These are phyloP conservation scores for Russula abietina DNA, from an alignment of 768 basidiomycete genomes.

Conservation along the genomic window DNA sequence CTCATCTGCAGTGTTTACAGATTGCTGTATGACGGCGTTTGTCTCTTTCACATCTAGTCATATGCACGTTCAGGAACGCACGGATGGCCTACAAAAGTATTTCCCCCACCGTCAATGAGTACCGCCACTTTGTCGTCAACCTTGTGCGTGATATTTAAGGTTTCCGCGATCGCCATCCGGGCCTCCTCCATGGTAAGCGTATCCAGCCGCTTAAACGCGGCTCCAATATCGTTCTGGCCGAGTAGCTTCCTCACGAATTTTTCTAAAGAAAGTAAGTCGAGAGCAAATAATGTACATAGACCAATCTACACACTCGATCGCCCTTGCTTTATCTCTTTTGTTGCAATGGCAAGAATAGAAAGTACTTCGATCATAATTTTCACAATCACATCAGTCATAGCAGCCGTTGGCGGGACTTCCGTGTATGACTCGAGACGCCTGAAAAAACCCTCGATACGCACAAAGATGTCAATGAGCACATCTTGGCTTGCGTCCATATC, in stretches of 20 bases:
- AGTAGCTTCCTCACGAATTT: not conserved
- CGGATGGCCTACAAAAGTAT: not conserved
- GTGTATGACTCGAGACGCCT: not conserved
- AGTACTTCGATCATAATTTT: constrained; percentile 3
- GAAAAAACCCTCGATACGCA: not conserved
- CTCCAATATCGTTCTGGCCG: constrained; percentile 3
- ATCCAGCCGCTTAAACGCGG: not conserved
- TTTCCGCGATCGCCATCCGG: not conserved
- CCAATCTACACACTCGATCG: not conserved
- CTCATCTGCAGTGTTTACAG: too few species aligned
- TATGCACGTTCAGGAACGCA: not conserved
- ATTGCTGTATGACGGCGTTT: too few species aligned
- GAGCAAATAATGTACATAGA: not conserved
- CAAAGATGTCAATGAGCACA: not conserved
- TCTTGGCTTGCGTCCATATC: not conserved
- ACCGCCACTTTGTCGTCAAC: not conserved
- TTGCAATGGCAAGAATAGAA: not conserved
- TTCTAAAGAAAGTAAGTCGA: not conserved
- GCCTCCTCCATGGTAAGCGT: not conserved
- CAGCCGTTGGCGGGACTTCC: not conserved
- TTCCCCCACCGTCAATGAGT: not conserved
- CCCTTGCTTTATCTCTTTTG: not conserved
- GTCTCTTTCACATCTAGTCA: not conserved
- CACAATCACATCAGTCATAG: not conserved
- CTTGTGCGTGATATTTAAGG: not conserved